Base-by-base conservation (phyloP, 495 filamentous ascomycete species). In the Penicillium roqueforti region DNA sequence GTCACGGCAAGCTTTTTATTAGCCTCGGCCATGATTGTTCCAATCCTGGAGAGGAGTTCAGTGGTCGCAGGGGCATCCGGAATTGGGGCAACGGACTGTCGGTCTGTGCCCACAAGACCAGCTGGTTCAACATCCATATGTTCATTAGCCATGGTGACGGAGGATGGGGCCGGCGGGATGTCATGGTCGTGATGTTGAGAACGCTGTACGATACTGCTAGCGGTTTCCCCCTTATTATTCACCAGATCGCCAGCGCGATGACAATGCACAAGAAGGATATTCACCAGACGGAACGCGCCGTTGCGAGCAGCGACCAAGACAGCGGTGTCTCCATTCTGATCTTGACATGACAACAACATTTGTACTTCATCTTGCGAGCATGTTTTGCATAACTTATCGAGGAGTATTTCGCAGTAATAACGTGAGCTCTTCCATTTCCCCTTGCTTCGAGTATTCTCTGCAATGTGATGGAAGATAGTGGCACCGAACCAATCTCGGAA, bases 401-500 rank as follows among this genome's bases (percentile, higher is more conserved):
- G 77, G n/a, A 97, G 79, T 48, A 87, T 83, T 62, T 97, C 92
- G 29, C 95, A 82, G 66, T 98, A 98, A 63, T 97, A 97, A 14
- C 88, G 82, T 18, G 90, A 88, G 58, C 85, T 91, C 23, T 87
- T 84, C 64, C 87, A 86, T 65, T 91, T 96, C 37, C 83, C 84
- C 31, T 86, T 83, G 52, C 83, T 87, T 46, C 80, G 80, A 31
- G 91, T 95, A 49, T 89, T 90, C 55, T 86, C 86, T 6, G 90
- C 86, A 32, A 93, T 90, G 60, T 97, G 93, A 60, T 98, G 93
- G 58, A 98, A 90, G 45, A 95, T 85, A 0, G 91, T 96, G 52
- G 83, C 85, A 7, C 87, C 84, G 50, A 83, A 85, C 72, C 82
- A 81, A 59, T 98, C 93, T 11, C 82, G 75, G 42, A 80, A 80